Conservation (phyloP, 306 rosid species). For the Malus orientalis region DNA sequence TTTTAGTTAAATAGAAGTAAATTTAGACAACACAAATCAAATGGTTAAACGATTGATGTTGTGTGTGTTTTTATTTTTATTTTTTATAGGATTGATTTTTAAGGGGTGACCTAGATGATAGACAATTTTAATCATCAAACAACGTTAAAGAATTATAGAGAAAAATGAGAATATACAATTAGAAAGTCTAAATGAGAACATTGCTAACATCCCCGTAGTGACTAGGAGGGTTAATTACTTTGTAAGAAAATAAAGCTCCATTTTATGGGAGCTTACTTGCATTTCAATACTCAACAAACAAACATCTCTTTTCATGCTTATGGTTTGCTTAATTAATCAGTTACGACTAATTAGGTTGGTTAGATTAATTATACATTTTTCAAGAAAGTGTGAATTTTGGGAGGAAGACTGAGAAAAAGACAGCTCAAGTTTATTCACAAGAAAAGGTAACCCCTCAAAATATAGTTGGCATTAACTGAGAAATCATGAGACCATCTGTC, state of each 20-base stretch:
- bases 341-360: neutral
- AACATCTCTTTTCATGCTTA: neutral
- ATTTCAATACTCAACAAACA: neutral
- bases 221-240: neutral
- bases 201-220: neutral
- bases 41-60: neutral
- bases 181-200: neutral
- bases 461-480: neutral
- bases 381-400: neutral
- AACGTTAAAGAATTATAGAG: too few species aligned
- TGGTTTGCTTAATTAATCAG: neutral
- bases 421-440: neutral
- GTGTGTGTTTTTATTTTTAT: too few species aligned
- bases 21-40: neutral
- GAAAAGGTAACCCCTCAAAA: neutral
- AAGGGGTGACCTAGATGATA: neutral
- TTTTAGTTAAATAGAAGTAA: too few species aligned
- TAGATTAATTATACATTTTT: neutral
- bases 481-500: neutral
- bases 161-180: too few species aligned
- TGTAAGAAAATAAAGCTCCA: neutral
- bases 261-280: neutral
- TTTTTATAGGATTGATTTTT: neutral
- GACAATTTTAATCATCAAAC: neutral
- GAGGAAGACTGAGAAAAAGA: neutral